Evolutionary conservation across 352 stramenopile species (phyloP).

Genomic region (Albugo candida): DNA sequence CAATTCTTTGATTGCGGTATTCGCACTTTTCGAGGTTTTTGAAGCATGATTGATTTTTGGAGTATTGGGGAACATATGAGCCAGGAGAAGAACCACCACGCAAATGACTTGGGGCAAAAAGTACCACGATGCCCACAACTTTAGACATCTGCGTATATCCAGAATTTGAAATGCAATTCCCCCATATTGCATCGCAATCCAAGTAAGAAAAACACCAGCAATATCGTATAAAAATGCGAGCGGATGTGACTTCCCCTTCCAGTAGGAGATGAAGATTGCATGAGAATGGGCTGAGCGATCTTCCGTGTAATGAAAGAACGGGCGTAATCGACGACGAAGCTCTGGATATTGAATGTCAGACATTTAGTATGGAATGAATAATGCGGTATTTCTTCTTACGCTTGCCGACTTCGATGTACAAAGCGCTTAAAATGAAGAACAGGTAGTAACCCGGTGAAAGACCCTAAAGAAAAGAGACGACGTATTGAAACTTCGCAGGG

Average conservation of each 20-base stretch:
- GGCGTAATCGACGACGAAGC: conserved; percentile 42
- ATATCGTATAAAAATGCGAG: conserved; percentile 68
- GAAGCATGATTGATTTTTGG: too few relatives aligned
- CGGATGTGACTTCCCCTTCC: conserved; percentile 43
- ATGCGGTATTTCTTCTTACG: conserved; percentile 17
- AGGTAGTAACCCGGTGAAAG: conserved; percentile 75
- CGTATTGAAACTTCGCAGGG: background rate
- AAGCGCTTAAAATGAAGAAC: conserved; percentile 67
- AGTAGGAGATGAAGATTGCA: conserved; percentile 65
- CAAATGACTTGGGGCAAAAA: conserved; percentile 53
- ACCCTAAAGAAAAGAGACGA: conserved; percentile 17
- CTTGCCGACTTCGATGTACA: conserved; percentile 78
- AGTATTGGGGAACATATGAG: too few relatives aligned
- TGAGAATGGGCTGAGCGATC: conserved; percentile 58
- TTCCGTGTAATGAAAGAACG: conserved; percentile 76
- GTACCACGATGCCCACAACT: conserved; percentile 66
- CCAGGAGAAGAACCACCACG: conserved; percentile 6
- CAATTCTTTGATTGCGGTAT: too few relatives aligned
- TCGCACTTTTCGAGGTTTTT: too few relatives aligned
- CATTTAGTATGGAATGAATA: background rate
- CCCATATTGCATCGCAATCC: conserved; percentile 74
- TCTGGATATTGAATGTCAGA: conserved; percentile 13
- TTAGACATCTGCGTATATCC: conserved; percentile 46
- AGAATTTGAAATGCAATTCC: conserved; percentile 71
- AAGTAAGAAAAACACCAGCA: conserved; percentile 46